Conservation (phyloP, 148 eudicot species). For the Chenopodium quinoa region DNA sequence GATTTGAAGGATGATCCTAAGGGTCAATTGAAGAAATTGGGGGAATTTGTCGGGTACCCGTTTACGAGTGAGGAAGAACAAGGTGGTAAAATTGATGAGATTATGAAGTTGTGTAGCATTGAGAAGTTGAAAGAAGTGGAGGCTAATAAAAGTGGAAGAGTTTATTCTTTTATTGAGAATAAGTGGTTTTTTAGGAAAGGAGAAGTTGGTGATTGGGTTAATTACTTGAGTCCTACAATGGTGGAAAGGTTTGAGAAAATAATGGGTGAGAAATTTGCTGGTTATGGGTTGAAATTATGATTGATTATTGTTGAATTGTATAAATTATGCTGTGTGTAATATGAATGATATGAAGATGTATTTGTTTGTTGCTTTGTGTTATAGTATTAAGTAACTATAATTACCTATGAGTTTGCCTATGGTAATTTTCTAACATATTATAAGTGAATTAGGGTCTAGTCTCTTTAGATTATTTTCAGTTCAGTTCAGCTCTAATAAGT, state of each 20-base stretch:
- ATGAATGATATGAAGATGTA: background rate
- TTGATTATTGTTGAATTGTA: background rate
- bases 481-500: too few relatives aligned
- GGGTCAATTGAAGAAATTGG: constrained; percentile 24
- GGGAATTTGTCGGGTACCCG: constrained; percentile 30
- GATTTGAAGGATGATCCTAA: constrained; percentile 30
- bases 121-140: constrained; percentile 33
- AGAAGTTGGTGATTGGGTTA: constrained; percentile 32
- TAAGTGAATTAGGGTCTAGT: too few relatives aligned
- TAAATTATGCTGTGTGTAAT: background rate
- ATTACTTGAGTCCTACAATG: constrained; percentile 30
- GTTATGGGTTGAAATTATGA: constrained; percentile 29
- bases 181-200: constrained; percentile 49
- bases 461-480: too few relatives aligned
- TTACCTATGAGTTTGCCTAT: too few relatives aligned
- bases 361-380: background rate
- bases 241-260: constrained; percentile 34
- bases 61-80: constrained; percentile 28
- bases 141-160: constrained; percentile 32
- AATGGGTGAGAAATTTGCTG: constrained; percentile 47
- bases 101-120: constrained; percentile 31
- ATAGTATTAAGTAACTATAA: too few relatives aligned
- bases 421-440: too few relatives aligned
- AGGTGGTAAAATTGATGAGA: constrained; percentile 24
- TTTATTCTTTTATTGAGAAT: constrained; percentile 37